A percentile compares a stretch with the other conserved stretches of the same genome.
phyloP scores from a whole-genome alignment of 2,329 filamentous ascomycete species.

The Apiospora arundinis region DNA sequence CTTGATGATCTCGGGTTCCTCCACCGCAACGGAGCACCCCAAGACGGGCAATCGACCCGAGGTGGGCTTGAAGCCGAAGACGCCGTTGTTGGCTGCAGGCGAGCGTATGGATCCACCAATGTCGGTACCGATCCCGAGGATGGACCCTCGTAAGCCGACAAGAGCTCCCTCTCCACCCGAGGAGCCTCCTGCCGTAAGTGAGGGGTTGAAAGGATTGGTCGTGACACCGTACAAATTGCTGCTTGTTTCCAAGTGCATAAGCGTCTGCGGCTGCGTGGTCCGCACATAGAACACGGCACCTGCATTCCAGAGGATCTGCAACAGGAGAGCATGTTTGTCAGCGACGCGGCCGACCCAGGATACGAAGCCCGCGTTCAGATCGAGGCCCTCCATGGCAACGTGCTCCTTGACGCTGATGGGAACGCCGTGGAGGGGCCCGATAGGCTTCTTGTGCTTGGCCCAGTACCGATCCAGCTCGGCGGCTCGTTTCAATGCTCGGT shows the following conservation, averaged over 20 bases:
- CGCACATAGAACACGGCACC: slow-evolving; percentile 59
- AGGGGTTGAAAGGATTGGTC: slow-evolving; percentile 59
- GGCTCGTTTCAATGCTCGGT: slow-evolving; percentile 32
- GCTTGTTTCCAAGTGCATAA: slow-evolving; percentile 60
- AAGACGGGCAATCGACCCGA: slow-evolving; percentile 47
- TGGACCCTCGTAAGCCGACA: slow-evolving; percentile 56
- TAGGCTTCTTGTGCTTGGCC: slow-evolving; percentile 27
- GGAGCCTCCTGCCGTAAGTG: slow-evolving; percentile 57
- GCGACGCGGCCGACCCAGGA: slow-evolving; percentile 52
- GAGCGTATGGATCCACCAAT: slow-evolving; percentile 57
- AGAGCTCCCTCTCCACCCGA: slow-evolving; percentile 64
- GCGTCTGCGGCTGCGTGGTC: slow-evolving; percentile 59
- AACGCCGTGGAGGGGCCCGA: slow-evolving; percentile 39
- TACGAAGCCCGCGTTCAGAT: slow-evolving; percentile 56
- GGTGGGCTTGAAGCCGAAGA: slow-evolving; percentile 52
- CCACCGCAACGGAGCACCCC: slow-evolving; percentile 46
- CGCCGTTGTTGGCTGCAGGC: slow-evolving; percentile 54
- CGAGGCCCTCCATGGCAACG: slow-evolving; percentile 53
- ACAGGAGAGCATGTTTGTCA: slow-evolving; percentile 52
- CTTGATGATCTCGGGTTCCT: slow-evolving; percentile 52
- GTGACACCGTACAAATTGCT: slow-evolving; percentile 58
- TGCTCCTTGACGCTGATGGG: slow-evolving; percentile 60
- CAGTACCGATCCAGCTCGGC: slow-evolving; percentile 35
- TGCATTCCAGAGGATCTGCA: slow-evolving; percentile 52
- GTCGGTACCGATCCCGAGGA: slow-evolving; percentile 60